Percentiles rank a stretch among this genome's conserved stretches.
phyloP scores from a whole-genome alignment of 495 filamentous ascomycete species.

The Hypoxylon lienhwacheense region DNA sequence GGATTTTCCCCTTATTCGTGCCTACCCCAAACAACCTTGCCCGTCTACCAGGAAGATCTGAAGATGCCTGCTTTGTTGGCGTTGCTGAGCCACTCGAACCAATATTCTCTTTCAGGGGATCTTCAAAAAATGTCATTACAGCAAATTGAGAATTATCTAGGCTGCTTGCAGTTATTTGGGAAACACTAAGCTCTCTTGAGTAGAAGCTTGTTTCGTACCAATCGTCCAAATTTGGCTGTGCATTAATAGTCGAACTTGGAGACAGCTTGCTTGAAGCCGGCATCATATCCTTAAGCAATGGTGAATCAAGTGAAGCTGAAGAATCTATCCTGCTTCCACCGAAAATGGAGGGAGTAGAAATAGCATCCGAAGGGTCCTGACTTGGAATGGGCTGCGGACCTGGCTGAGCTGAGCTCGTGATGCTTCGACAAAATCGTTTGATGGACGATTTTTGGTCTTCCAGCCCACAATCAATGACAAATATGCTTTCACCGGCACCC shows the following conservation, averaged over 20 bases:
- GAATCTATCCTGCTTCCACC: constrained; percentile 26
- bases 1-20: constrained; percentile 73
- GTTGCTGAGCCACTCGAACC: constrained; percentile 27
- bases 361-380: constrained; percentile 11
- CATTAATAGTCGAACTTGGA: not conserved
- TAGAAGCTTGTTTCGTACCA: constrained; percentile 42
- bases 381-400: constrained; percentile 17
- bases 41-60: constrained; percentile 78
- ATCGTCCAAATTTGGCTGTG: constrained; percentile 34
- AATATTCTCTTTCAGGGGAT: constrained; percentile 57
- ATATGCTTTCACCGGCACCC: constrained; percentile 70
- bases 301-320: constrained; percentile 22
- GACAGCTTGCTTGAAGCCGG: constrained; percentile 24
- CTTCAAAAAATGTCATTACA: constrained; percentile 70
- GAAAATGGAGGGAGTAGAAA: constrained; percentile 38
- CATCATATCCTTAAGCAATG: constrained; percentile 16
- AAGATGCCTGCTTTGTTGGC: constrained; percentile 35
- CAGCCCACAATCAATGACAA: constrained; percentile 72
- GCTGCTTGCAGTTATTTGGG: constrained; percentile 65
- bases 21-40: constrained; percentile 81
- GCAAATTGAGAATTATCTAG: constrained; percentile 79
- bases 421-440: constrained; percentile 37
- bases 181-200: constrained; percentile 37
- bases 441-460: constrained; percentile 49
- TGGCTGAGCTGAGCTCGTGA: constrained; percentile 14